These are phyloP conservation scores for Populus deltoides DNA, from an alignment of 345 rosid genomes.

Conservation along the genomic window DNA sequence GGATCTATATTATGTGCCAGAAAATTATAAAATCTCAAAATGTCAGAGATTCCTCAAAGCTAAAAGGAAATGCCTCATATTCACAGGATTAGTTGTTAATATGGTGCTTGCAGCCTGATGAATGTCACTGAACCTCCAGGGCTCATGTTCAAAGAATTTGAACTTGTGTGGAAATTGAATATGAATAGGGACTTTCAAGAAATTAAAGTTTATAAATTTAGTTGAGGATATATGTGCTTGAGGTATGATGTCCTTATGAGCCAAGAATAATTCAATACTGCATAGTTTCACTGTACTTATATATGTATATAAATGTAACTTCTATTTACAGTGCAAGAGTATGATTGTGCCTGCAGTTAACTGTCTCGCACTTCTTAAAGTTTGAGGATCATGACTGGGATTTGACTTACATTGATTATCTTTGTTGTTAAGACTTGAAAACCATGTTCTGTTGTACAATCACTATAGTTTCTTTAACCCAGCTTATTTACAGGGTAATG, in stretches of 20 bases:
- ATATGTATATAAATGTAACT: not conserved
- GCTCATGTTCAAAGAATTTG: not conserved
- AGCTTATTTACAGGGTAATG: constrained; percentile 71
- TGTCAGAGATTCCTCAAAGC: not conserved
- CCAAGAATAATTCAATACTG: not conserved
- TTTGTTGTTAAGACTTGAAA: not conserved
- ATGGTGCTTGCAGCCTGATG: not conserved
- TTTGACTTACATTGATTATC: not conserved
- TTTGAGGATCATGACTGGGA: constrained; percentile 7
- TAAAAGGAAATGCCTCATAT: not conserved
- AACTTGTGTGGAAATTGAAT: not conserved
- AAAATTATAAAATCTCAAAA: not conserved
- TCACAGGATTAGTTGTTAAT: not conserved
- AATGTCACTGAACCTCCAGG: not conserved
- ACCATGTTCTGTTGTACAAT: constrained; percentile 1
- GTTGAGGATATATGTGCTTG: not conserved
- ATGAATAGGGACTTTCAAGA: not conserved
- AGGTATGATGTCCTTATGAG: not conserved
- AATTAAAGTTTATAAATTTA: not conserved
- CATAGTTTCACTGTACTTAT: not conserved
- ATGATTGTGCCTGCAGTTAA: not conserved
- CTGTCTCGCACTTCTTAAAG: constrained; percentile 1
- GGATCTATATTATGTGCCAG: not conserved
- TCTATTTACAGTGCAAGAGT: not conserved
- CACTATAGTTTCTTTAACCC: not conserved